Evolutionary conservation across 2,329 filamentous ascomycete species (phyloP).

Genomic region (Daldinia sp.): DNA sequence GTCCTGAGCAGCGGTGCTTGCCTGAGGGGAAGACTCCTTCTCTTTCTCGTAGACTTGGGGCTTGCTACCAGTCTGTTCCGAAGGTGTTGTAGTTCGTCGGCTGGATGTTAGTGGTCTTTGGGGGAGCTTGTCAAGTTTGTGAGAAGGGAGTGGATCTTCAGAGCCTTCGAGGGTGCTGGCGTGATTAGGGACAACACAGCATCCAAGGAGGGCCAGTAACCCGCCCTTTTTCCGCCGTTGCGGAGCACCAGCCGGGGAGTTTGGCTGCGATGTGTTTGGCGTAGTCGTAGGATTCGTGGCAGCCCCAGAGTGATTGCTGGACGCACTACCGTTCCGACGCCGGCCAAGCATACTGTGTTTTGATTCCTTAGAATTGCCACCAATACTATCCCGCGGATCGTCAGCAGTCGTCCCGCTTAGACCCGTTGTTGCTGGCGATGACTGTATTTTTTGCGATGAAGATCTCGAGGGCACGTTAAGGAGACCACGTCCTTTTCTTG

Average conservation of each 20-base stretch:
- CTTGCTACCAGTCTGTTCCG: constrained; percentile 57
- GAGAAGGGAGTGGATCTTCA: constrained; percentile 61
- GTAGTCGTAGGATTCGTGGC: constrained; percentile 62
- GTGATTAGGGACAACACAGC: constrained; percentile 71
- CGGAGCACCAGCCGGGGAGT: constrained; percentile 58
- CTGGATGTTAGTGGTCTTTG: constrained; percentile 63
- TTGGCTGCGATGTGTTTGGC: constrained; percentile 59
- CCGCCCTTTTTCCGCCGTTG: constrained; percentile 62
- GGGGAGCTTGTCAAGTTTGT: constrained; percentile 66
- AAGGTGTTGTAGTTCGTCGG: constrained; percentile 61
- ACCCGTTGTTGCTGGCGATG: constrained; percentile 66
- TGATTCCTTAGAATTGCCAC: constrained; percentile 70
- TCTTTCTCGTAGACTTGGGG: constrained; percentile 61
- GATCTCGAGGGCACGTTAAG: constrained; percentile 69
- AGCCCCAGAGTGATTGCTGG: constrained; percentile 68
- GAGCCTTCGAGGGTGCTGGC: constrained; percentile 62
- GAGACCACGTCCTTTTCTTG: constrained; percentile 54
- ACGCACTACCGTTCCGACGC: constrained; percentile 72
- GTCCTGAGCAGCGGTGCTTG: constrained; percentile 44
- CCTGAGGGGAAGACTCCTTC: constrained; percentile 46
- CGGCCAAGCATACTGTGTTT: constrained; percentile 70
- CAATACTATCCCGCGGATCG: constrained; percentile 69
- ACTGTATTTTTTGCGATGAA: constrained; percentile 67
- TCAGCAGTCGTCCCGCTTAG: constrained; percentile 67
- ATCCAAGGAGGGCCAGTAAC: constrained; percentile 69